Conservation (phyloP, 225 moss, liverwort and hornwort species). For the Bryoerythrophyllum caledonicum region DNA sequence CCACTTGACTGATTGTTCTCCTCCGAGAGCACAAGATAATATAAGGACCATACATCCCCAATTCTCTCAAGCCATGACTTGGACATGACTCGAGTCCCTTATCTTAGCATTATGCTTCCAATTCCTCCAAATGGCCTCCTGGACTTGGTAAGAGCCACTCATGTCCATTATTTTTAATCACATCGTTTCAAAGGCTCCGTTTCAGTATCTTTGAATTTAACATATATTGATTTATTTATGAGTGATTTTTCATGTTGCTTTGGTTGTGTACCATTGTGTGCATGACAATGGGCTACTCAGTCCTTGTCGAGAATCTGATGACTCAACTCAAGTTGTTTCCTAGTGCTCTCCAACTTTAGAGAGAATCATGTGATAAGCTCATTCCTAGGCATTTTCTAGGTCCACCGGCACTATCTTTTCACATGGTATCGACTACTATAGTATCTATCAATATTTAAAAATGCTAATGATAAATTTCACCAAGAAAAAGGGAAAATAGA, state of each 20-base stretch:
- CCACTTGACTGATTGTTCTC: slow-evolving; percentile 11
- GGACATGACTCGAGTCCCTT: slow-evolving; percentile 18
- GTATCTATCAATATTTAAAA: neutral
- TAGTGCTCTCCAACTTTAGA: neutral
- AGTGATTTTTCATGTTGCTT: neutral
- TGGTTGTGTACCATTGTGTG: neutral
- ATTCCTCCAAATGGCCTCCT: neutral
- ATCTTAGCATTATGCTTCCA: slow-evolving; percentile 18
- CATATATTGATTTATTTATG: no score
- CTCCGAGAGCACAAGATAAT: neutral
- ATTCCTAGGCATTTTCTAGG: no score
- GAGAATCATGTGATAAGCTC: neutral
- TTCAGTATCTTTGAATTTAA: no score
- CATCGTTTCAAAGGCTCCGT: no score
- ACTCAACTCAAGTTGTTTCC: neutral
- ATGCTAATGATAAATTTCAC: no score
- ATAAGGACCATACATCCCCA: neutral
- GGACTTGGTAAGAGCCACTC: neutral
- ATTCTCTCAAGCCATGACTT: slow-evolving; percentile 1
- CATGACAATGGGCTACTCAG: neutral
- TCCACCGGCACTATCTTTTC: neutral
- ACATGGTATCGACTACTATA: neutral
- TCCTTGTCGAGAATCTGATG: slow-evolving; percentile 3
- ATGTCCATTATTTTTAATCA: no score
- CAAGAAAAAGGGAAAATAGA: no score